Conservation (phyloP, 1,139 yeast genomes). For the Sugiyamaella castrensis region DNA sequence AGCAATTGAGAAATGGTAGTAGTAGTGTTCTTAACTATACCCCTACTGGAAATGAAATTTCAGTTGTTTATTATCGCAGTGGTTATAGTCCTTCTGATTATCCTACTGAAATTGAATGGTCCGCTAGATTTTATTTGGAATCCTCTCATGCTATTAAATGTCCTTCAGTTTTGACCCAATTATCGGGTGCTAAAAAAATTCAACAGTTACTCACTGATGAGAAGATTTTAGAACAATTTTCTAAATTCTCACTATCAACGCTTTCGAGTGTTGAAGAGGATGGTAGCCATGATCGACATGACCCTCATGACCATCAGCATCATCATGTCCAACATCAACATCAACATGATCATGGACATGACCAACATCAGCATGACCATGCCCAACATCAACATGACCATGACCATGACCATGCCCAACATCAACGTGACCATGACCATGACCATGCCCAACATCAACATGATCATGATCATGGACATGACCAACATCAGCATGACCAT, state of each 20-base stretch:
- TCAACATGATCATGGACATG: too few relatives aligned
- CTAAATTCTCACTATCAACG: slow-evolving; percentile 25
- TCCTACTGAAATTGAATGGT: slow-evolving; percentile 64
- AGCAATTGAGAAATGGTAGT: slow-evolving; percentile 5
- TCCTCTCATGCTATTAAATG: slow-evolving; percentile 80
- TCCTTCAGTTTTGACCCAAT: slow-evolving; percentile 83
- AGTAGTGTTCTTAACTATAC: slow-evolving; percentile 45
- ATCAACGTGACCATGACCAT: not conserved
- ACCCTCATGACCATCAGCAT: not conserved
- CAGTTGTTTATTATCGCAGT: slow-evolving; percentile 85
- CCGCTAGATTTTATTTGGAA: slow-evolving; percentile 68
- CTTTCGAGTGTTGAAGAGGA: slow-evolving; percentile 11
- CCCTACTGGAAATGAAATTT: slow-evolving; percentile 63
- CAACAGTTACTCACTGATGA: slow-evolving; percentile 79
- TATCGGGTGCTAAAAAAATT: slow-evolving; percentile 88
- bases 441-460: too few relatives aligned
- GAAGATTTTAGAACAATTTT: slow-evolving; percentile 47
- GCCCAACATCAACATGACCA: too few relatives aligned
- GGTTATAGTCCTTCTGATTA: slow-evolving; percentile 85
- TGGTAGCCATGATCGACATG: slow-evolving; percentile 18
- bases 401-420: too few relatives aligned
- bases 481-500: too few relatives aligned
- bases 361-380: not conserved
- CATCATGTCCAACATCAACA: not conserved
- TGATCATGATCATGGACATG: too few relatives aligned